A percentile compares a stretch with the other conserved stretches of the same genome.
Conservation (phyloP, 73 alveolate genomes). For the Paramecium caudatum region DNA sequence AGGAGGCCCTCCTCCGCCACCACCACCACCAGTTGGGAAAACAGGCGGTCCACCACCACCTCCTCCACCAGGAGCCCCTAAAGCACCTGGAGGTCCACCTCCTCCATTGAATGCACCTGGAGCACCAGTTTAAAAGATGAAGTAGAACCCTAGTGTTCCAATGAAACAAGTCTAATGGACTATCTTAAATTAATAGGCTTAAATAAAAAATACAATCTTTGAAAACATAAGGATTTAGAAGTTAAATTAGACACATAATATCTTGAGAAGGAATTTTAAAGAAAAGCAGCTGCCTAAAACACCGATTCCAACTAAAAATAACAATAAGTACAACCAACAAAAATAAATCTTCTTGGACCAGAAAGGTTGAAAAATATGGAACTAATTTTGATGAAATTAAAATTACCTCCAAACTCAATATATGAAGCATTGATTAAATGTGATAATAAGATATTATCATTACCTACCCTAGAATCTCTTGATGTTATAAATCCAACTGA, state of each 20-base stretch:
- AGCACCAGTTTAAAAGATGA: constrained; percentile 77
- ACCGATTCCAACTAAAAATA: neutral
- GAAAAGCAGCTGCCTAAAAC: constrained; percentile 61
- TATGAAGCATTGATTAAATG: constrained; percentile 83
- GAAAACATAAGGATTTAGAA: constrained; percentile 85
- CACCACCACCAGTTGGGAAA: constrained; percentile 48
- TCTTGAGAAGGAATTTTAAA: constrained; percentile 78
- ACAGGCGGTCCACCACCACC: constrained; percentile 41
- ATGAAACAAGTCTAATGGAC: constrained; percentile 87
- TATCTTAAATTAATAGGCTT: constrained; percentile 65
- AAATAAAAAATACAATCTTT: constrained; percentile 83
- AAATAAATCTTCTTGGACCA: constrained; percentile 70
- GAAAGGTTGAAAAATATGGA: constrained; percentile 83
- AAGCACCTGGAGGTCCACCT: constrained; percentile 76
- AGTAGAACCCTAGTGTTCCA: constrained; percentile 84
- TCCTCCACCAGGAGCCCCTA: constrained; percentile 75
- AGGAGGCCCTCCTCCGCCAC: constrained; percentile 19
- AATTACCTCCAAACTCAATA: constrained; percentile 79
- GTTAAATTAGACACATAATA: constrained; percentile 80
- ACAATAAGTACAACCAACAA: constrained; percentile 59
- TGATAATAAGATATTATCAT: constrained; percentile 80
- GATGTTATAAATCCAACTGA: constrained; percentile 82
- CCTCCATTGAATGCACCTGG: constrained; percentile 74
- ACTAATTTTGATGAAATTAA: constrained; percentile 79
- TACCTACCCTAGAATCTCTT: constrained; percentile 78